Percentiles rank a stretch among this genome's conserved stretches.
Conservation (phyloP, 2,329 filamentous ascomycete genomes). For the Penicillium sp. region DNA sequence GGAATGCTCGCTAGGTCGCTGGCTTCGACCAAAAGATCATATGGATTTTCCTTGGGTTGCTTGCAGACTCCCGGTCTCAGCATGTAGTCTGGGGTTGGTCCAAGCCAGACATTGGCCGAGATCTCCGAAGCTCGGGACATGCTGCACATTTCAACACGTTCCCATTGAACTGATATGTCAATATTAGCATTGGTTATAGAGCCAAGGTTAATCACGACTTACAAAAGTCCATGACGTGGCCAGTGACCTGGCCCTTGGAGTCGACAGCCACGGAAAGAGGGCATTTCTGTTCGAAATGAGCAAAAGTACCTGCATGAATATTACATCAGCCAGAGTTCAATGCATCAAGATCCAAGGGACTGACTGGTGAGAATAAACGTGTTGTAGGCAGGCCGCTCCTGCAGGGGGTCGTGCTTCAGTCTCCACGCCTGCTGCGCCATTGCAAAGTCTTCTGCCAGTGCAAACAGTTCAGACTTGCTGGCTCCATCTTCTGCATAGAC, state of each 20-base stretch:
- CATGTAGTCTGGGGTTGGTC: conserved; percentile 73
- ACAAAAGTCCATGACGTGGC: conserved; percentile 80
- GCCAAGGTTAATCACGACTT: conserved; percentile 27
- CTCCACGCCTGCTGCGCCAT: conserved; percentile 74
- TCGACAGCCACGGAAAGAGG: conserved; percentile 72
- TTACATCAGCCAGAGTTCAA: conserved; percentile 20
- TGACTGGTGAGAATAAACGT: conserved; percentile 72
- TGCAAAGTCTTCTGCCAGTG: conserved; percentile 63
- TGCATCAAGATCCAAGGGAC: conserved; percentile 18
- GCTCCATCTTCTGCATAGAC: conserved; percentile 76
- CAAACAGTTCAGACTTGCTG: conserved; percentile 62
- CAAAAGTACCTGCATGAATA: conserved; percentile 58
- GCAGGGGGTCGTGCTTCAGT: conserved; percentile 58
- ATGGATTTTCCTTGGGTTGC: conserved; percentile 55
- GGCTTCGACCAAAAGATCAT: conserved; percentile 83
- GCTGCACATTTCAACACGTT: conserved; percentile 84
- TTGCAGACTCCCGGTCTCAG: conserved; percentile 42
- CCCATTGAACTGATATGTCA: conserved; percentile 62
- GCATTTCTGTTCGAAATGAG: conserved; percentile 67
- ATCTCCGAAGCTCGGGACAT: conserved; percentile 93
- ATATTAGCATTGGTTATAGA: conserved; percentile 4
- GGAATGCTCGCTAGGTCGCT: conserved; percentile 77
- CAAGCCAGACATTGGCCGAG: conserved; percentile 82
- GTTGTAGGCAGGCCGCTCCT: conserved; percentile 66
- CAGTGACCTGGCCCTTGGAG: conserved; percentile 67